Conservation (phyloP, 179 eudicot species). For the Drosera spatulata region DNA sequence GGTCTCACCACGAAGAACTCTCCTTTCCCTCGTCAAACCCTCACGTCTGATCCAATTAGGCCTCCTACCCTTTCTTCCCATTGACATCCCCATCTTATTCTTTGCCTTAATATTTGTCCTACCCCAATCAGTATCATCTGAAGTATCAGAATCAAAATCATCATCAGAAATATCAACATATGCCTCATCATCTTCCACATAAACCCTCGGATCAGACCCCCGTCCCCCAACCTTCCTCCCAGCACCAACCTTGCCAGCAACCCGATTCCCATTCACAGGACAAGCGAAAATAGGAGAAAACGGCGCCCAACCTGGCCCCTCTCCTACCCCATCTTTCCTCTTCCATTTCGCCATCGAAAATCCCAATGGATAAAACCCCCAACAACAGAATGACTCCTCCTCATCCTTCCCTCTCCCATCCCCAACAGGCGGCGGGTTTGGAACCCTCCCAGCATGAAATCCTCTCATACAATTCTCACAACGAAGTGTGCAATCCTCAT, state of each 20-base stretch:
- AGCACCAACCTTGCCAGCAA: conserved; percentile 7
- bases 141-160: conserved; percentile 36
- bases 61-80: conserved; percentile 9
- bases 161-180: conserved; percentile 29
- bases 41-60: background rate
- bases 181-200: conserved; percentile 48
- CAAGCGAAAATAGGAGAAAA: conserved; percentile 62
- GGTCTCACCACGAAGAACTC: conserved; percentile 15
- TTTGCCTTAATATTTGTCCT: conserved; percentile 8
- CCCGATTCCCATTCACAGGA: conserved; percentile 18
- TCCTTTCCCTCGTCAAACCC: conserved; percentile 5
- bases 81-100: conserved; percentile 18
- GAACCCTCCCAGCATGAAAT: conserved; percentile 60
- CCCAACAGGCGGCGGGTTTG: conserved; percentile 43
- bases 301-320: conserved; percentile 50
- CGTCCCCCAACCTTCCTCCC: background rate
- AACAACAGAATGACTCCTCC: conserved; percentile 42
- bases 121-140: conserved; percentile 29
- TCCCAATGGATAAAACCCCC: conserved; percentile 84
- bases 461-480: conserved; percentile 79
- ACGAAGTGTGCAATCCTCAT: conserved; percentile 51
- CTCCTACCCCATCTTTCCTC: conserved; percentile 23
- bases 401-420: conserved; percentile 3
- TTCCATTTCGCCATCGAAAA: conserved; percentile 48
- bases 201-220: conserved; percentile 28